Base-by-base conservation (phyloP, 805 yeast genomes). In the Candida maltosa region DNA sequence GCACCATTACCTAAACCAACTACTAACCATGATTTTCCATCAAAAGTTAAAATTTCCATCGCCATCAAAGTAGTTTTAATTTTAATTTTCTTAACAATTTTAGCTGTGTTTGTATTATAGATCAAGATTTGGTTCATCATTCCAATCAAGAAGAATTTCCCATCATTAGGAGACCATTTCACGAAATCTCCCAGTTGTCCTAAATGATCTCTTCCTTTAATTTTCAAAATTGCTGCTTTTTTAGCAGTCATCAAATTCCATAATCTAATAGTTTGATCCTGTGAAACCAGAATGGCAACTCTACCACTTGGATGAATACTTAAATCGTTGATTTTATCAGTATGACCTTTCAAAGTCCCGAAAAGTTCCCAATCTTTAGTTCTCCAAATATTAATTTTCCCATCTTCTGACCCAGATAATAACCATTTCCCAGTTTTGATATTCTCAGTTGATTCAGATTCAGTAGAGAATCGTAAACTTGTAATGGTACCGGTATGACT, bases 161-260 rank as follows among this genome's bases (percentile, higher is more conserved):
- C 95, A n/a, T n/a, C n/a, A 27, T 62, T 63, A 2, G 64, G 47
- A 9, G 80, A 60, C 93, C 95, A 87, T 33, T 76, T 69, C 7
- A 81, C 84, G 51, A 65, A 67, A 41, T 78, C 80, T 29, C 81
- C 83, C 38, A 69, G 62, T 58, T 83, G 85, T 5, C 82, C 82
- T 40, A 72, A 60, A 45, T 82, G 79, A 51, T 81, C 85, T 41
- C 70, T 76, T 26, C 82, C 83, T 53, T 74, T 81, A 40, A 85
- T 62, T 52, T 84, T 88, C 59, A 89, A 65, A 8, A 76, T 70
- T 1, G 95, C 89, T 14, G 97, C 97, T 60, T 88, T 89, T 56
- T 86, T 85, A 10, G 87, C 93, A 1, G 97, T 91, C 97, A 93
- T 91, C 46, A 93, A 68, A 55, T 93, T 93, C 98, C 98, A 93